Evolutionary conservation across 176 grass and related monocot species (phyloP).

Genomic region (Urochloa ruziziensis): DNA sequence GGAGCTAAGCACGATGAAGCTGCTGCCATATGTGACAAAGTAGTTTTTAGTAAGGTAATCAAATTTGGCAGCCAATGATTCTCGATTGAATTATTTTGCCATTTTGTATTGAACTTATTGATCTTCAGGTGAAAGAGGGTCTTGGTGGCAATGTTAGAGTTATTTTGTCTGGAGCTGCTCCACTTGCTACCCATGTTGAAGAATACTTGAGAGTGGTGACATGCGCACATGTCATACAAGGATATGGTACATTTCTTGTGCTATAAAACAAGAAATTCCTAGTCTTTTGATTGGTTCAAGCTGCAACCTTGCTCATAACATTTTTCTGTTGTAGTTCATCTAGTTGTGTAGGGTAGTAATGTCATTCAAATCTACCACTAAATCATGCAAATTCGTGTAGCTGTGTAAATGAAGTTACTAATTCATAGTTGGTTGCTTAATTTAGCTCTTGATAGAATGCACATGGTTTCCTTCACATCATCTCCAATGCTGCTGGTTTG

Average conservation of each 20-base stretch:
- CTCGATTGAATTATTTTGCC: not conserved
- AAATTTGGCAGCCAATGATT: conserved; percentile 2
- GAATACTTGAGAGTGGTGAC: conserved; percentile 84
- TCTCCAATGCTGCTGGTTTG: not conserved
- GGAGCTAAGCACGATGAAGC: conserved; percentile 87
- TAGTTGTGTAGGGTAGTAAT: conserved; percentile 14
- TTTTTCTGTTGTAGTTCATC: not conserved
- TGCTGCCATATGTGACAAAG: conserved; percentile 73
- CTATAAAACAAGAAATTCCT: not conserved
- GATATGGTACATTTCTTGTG: conserved; percentile 68
- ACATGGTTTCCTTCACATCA: not conserved
- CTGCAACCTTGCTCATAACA: not conserved
- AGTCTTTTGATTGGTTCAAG: not conserved
- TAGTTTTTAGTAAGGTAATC: conserved; percentile 91
- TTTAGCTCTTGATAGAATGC: not conserved
- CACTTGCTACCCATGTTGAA: conserved; percentile 86
- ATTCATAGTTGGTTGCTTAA: not conserved
- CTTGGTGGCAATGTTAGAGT: conserved; percentile 86
- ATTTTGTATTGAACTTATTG: conserved; percentile 22
- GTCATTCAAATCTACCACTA: not conserved
- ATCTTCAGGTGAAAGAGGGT: conserved; percentile 74
- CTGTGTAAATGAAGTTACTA: not conserved
- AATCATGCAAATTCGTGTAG: not conserved
- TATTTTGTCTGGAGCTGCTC: conserved; percentile 92
- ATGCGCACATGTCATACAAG: conserved; percentile 86